Evolutionary conservation across 2,329 filamentous ascomycete genomes (phyloP), one percentile per base, ranked within the genome.

Genomic region (Colletotrichum caudatum): DNA sequence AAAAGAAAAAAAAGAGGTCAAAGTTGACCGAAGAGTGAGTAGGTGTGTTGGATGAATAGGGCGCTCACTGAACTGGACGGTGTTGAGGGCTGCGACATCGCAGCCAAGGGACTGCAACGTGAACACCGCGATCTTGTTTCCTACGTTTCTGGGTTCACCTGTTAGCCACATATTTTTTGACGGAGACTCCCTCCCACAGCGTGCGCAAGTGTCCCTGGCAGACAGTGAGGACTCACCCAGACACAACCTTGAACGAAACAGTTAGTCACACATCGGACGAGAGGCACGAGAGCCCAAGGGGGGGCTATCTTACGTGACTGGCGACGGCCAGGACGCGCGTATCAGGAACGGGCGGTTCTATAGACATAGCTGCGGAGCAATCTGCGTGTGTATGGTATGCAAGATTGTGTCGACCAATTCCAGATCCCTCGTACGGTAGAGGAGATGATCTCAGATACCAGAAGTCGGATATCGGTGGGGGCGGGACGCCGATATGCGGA

Each of bases 41-140:
- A 26, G 29, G 5, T 23, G 20, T 23, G 5, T 5, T 44, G 51
- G 35, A 39, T 29, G 26, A 74, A 23, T 33, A 69, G 60, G 20
- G 53, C 44, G 29, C 83, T 81, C 85, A 97, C 95, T 98, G 84
- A 98, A 99, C 78, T 99, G 93, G 8, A 99, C 96, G 0, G 96
- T 99, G 80, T 99, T 98, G 77, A 99, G 88, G 2, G 94, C 94
- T 11, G 94, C 93, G 8, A 98, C 95, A 78, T 99, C 95, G 79
- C 94, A 98, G 59, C 96, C 96, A 62, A 99, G 84, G 0, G 93
- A 92, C 81, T 99, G 95, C 87, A 99, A 92, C 75, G 95, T 94
- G 79, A 97, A 97, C 1, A 94, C 94, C 53, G 95, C 95, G 86
- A 99, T 97, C 78, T 95, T 97, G 81, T 99, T 99, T 63, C 96